Evolutionary conservation across 192 early-diverging fungal species (phyloP).

Genomic region (Coemansia sp.): DNA sequence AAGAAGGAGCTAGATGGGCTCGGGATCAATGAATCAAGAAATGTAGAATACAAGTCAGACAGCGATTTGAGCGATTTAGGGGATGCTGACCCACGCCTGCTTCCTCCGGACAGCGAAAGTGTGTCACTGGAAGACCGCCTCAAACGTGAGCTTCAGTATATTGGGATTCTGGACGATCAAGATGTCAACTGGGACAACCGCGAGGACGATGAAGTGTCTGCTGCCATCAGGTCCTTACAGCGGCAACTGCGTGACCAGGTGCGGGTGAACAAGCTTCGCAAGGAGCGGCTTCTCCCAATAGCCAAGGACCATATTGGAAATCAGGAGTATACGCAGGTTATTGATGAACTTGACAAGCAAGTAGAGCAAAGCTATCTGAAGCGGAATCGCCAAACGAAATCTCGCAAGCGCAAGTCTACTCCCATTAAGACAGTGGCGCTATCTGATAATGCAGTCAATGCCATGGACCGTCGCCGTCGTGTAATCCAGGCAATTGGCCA

Average conservation of each 20-base stretch:
- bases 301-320: constrained; percentile 74
- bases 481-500: constrained; percentile 70
- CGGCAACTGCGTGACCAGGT: constrained; percentile 71
- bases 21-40: background rate
- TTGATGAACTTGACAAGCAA: constrained; percentile 87
- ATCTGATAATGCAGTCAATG: constrained; percentile 67
- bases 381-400: constrained; percentile 73
- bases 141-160: constrained; percentile 76
- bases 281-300: constrained; percentile 63
- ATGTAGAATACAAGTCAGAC: constrained; percentile 9
- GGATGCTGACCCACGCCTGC: constrained; percentile 14
- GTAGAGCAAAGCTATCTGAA: constrained; percentile 86
- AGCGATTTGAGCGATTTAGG: constrained; percentile 20
- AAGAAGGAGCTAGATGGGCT: background rate
- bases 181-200: constrained; percentile 71
- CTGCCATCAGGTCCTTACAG: constrained; percentile 67
- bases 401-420: constrained; percentile 68
- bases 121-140: constrained; percentile 78
- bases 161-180: constrained; percentile 79
- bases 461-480: constrained; percentile 66
- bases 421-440: constrained; percentile 57
- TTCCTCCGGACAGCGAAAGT: constrained; percentile 54
- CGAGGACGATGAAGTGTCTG: constrained; percentile 75
- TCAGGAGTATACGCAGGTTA: constrained; percentile 84
- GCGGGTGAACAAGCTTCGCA: constrained; percentile 66